These are phyloP conservation scores for Tylopilus subfusipes DNA, from an alignment of 768 basidiomycete genomes.

Conservation along the genomic window DNA sequence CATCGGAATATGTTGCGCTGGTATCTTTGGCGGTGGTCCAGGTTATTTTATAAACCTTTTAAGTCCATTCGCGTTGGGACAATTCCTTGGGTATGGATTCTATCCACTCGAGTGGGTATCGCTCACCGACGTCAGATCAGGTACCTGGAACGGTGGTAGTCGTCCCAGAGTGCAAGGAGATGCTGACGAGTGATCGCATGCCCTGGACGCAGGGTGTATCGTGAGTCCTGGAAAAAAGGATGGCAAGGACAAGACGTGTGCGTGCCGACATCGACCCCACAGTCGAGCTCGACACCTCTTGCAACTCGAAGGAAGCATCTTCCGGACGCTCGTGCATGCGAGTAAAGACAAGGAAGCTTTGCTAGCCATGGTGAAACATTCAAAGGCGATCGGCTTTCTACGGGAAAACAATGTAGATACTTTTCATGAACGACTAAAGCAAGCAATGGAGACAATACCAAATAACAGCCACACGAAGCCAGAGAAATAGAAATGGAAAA, in stretches of 20 bases:
- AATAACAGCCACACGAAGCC: background rate
- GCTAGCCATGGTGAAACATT: constrained; percentile 3
- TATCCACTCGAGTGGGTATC: background rate
- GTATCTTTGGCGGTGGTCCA: background rate
- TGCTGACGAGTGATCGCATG: background rate
- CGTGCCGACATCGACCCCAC: background rate
- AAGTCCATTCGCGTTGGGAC: background rate
- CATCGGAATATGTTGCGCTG: background rate
- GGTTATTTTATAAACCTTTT: background rate
- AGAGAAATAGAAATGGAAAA: background rate
- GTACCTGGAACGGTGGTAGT: background rate
- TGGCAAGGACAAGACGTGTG: background rate
- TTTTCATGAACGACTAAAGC: constrained; percentile 2
- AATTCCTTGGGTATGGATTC: background rate
- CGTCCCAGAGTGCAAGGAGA: background rate
- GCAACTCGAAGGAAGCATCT: background rate
- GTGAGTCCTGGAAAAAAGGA: background rate
- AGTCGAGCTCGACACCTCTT: constrained; percentile 4
- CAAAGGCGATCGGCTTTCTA: background rate
- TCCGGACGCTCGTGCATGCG: constrained; percentile 3
- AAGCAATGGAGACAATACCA: background rate
- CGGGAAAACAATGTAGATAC: constrained; percentile 7
- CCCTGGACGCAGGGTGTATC: constrained; percentile 10
- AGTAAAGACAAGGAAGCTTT: constrained; percentile 4
- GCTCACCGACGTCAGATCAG: too few relatives aligned